These are phyloP conservation scores for Penicillium soppii DNA, from an alignment of 495 filamentous ascomycete genomes.

Conservation along the genomic window DNA sequence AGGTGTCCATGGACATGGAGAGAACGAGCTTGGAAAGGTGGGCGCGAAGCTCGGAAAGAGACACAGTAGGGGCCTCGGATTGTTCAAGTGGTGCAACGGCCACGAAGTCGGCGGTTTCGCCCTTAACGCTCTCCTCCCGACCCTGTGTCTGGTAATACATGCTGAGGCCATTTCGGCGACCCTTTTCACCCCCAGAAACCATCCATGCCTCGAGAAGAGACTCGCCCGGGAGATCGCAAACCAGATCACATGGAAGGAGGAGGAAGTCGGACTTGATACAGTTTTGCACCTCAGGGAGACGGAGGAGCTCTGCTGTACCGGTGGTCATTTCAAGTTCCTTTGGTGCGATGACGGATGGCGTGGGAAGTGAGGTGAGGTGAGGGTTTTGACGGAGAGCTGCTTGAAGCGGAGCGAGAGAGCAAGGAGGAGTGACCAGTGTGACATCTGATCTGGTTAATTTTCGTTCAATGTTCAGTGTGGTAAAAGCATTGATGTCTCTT, in stretches of 20 bases:
- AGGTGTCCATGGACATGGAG: constrained; percentile 76
- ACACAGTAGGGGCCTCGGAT: constrained; percentile 40
- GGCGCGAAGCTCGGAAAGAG: constrained; percentile 57
- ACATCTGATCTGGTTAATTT: constrained; percentile 57
- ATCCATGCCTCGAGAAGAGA: constrained; percentile 88
- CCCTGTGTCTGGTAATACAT: constrained; percentile 89
- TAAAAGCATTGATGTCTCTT: constrained; percentile 16
- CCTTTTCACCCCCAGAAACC: constrained; percentile 60
- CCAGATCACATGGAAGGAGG: constrained; percentile 88
- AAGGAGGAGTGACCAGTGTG: constrained; percentile 76
- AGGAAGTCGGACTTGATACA: constrained; percentile 81
- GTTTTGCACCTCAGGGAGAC: constrained; percentile 68
- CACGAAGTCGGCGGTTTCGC: constrained; percentile 88
- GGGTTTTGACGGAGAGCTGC: constrained; percentile 83
- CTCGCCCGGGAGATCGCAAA: constrained; percentile 85
- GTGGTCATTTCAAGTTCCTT: constrained; percentile 70
- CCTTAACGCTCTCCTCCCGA: constrained; percentile 69
- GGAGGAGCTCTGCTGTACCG: constrained; percentile 87
- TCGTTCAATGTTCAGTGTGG: background rate
- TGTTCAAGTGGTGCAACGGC: constrained; percentile 64
- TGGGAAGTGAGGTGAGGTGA: constrained; percentile 76
- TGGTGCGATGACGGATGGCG: constrained; percentile 73
- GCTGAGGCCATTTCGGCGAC: constrained; percentile 71
- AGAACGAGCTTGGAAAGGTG: constrained; percentile 67
- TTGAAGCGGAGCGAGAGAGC: constrained; percentile 66